phyloP scores from a whole-genome alignment of 371 early-diverging fungal genomes.

The Dentiscutata heterogama region DNA sequence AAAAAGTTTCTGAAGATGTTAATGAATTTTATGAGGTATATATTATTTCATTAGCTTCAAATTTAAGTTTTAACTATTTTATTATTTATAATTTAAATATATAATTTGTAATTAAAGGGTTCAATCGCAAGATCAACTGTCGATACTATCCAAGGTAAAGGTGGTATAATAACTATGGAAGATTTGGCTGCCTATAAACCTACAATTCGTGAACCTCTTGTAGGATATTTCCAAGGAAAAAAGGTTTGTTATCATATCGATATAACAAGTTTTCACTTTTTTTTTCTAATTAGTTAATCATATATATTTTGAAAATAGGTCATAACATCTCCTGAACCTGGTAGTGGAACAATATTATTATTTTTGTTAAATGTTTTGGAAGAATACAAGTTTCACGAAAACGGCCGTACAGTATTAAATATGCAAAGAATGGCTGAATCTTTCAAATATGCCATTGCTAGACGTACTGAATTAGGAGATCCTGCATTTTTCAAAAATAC shows the following conservation, averaged over 20 bases:
- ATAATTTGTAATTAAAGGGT: conserved; percentile 59
- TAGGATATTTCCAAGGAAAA: conserved; percentile 82
- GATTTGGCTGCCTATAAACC: conserved; percentile 85
- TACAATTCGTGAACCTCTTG: conserved; percentile 67
- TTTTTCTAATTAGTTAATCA: conserved; percentile 26
- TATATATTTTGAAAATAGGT: conserved; percentile 14
- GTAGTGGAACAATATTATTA: conserved; percentile 87
- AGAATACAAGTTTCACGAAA: conserved; percentile 71
- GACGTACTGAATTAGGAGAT: conserved; percentile 87
- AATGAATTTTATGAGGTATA: conserved; percentile 82
- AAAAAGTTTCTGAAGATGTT: conserved; percentile 82
- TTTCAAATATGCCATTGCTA: conserved; percentile 92
- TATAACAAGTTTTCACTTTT: no score
- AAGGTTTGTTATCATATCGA: conserved; percentile 55
- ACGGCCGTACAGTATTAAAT: conserved; percentile 67
- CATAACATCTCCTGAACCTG: conserved; percentile 76
- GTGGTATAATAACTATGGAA: conserved; percentile 86
- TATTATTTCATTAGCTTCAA: neutral
- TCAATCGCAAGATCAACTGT: conserved; percentile 83
- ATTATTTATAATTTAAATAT: neutral
- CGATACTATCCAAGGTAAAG: conserved; percentile 67
- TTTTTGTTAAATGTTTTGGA: conserved; percentile 92
- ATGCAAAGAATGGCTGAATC: conserved; percentile 88
- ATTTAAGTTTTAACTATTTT: no score
- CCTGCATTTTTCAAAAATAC: conserved; percentile 68